Percentiles rank a stretch among this genome's conserved stretches.
phyloP scores from a whole-genome alignment of 192 early-diverging fungal genomes.

The Coemansia umbellata region DNA sequence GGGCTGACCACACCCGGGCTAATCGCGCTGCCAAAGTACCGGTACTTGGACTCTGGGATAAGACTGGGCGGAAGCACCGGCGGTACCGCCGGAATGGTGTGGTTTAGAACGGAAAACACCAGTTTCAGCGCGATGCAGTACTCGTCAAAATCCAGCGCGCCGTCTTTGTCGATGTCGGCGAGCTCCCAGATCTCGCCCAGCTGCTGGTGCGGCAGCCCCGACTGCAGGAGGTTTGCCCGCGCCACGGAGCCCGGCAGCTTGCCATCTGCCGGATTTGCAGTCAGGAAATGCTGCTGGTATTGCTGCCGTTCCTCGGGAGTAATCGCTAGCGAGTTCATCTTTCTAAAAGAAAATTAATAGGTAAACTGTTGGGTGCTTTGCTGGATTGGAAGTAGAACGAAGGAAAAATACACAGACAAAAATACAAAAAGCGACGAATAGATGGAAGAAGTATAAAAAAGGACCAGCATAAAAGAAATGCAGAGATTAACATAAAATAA shows the following conservation, averaged over 20 bases:
- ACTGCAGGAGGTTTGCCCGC: constrained; percentile 47
- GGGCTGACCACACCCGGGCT: background rate
- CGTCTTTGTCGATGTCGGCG: constrained; percentile 80
- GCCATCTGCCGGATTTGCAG: constrained; percentile 38
- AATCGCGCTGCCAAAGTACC: constrained; percentile 18
- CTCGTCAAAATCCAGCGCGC: constrained; percentile 78
- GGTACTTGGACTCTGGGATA: constrained; percentile 64
- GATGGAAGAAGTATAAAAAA: background rate
- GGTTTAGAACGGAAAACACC: constrained; percentile 65
- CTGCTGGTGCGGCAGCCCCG: constrained; percentile 42
- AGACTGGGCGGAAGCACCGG: constrained; percentile 58
- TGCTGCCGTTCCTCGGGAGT: constrained; percentile 27
- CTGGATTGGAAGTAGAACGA: background rate
- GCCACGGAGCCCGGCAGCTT: constrained; percentile 39
- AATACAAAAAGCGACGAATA: too few species aligned
- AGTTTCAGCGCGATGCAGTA: constrained; percentile 76
- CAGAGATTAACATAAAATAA: too few species aligned
- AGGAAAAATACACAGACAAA: background rate
- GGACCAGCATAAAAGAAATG: too few species aligned
- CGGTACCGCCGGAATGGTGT: constrained; percentile 54
- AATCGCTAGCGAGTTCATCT: constrained; percentile 31
- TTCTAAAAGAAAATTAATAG: background rate
- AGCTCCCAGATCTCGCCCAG: constrained; percentile 60
- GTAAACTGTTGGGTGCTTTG: background rate
- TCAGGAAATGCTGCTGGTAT: constrained; percentile 47